Conservation (phyloP, 1,284 basidiomycete genomes). For the Cutaneotrichosporon cavernicola region DNA sequence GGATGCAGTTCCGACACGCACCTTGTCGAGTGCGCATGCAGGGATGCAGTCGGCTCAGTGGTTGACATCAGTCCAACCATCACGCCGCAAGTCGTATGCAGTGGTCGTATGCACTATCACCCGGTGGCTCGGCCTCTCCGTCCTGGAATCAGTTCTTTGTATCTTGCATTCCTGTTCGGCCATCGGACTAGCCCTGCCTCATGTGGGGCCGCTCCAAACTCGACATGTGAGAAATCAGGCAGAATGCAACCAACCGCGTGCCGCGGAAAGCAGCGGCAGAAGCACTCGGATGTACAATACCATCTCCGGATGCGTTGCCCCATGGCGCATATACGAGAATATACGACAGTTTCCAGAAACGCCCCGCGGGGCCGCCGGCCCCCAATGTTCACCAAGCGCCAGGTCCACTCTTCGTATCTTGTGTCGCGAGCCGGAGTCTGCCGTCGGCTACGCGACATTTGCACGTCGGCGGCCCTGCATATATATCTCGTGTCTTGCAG, state of each 20-base stretch:
- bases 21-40: no score
- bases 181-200: no score
- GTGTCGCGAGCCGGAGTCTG: neutral
- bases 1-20: no score
- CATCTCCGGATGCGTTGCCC: neutral
- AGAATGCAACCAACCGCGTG: neutral
- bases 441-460: neutral
- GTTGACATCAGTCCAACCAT: no score
- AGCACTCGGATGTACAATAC: neutral
- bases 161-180: neutral
- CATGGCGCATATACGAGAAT: neutral
- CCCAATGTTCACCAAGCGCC: no score
- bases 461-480: neutral
- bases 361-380: no score
- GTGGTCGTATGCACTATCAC: neutral
- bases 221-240: neutral
- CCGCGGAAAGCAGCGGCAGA: neutral
- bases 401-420: no score
- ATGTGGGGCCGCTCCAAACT: neutral
- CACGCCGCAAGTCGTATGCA: neutral
- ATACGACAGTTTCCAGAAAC: neutral
- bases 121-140: no score
- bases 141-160: neutral
- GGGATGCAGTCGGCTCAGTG: no score
- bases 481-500: slow-evolving; percentile 3